A percentile compares a stretch with the other conserved stretches of the same genome.
Conservation (phyloP, 2,329 filamentous ascomycete genomes). For the Pseudogymnoascus sp. region DNA sequence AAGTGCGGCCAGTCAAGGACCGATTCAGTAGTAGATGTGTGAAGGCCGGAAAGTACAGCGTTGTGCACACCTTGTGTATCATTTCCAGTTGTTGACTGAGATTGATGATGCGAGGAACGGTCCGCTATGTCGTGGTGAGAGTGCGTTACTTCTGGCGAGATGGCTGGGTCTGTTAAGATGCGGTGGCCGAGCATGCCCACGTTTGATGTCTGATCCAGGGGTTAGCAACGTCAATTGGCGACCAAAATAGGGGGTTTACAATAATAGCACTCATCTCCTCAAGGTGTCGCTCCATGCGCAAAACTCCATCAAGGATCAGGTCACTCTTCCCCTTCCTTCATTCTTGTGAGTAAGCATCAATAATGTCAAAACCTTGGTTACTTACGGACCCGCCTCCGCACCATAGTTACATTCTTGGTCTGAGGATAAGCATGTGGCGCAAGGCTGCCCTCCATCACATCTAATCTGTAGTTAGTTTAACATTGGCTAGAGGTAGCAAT, state of each 20-base stretch:
- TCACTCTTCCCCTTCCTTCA: slow-evolving; percentile 41
- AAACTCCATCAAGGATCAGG: slow-evolving; percentile 41
- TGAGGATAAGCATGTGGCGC: slow-evolving; percentile 21
- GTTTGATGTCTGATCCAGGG: neutral
- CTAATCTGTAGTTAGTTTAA: slow-evolving; percentile 22
- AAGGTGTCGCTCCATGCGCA: slow-evolving; percentile 39
- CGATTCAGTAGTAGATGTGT: slow-evolving; percentile 42
- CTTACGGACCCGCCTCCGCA: slow-evolving; percentile 24
- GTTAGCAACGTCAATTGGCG: neutral
- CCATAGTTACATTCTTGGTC: slow-evolving; percentile 25
- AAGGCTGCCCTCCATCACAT: slow-evolving; percentile 40
- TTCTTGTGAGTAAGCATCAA: slow-evolving; percentile 24
- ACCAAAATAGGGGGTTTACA: slow-evolving; percentile 23
- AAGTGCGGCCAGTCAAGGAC: slow-evolving; percentile 45
- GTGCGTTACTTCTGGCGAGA: slow-evolving; percentile 13
- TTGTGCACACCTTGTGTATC: slow-evolving; percentile 27
- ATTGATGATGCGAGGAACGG: slow-evolving; percentile 19
- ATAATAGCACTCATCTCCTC: slow-evolving; percentile 36
- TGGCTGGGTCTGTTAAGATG: neutral
- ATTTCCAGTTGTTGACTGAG: slow-evolving; percentile 17
- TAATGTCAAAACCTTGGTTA: neutral
- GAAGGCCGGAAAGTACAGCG: slow-evolving; percentile 40
- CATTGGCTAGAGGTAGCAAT: slow-evolving; percentile 4
- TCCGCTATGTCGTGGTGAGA: slow-evolving; percentile 19
- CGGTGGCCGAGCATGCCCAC: neutral